Base-by-base conservation (phyloP, 2,329 filamentous ascomycete species). In the Exophiala oligosperma region DNA sequence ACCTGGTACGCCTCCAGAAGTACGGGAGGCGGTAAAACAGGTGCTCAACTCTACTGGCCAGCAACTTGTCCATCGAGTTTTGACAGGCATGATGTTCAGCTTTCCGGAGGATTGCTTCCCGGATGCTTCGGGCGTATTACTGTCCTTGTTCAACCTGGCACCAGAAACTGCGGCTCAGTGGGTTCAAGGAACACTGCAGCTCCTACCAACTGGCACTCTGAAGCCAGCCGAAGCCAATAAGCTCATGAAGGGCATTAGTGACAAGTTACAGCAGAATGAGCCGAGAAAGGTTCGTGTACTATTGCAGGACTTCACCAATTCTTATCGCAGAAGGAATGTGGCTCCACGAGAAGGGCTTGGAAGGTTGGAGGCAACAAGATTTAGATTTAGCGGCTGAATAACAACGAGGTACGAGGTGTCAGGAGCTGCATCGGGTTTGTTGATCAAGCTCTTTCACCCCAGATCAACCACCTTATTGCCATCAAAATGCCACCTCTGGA, bases 31-130 rank as follows among this genome's bases (percentile, higher is more conserved):
- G 6, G 88, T 97, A 58, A 90, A 88, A 72, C 81, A 84, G 60
- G 81, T 97, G 52, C 77, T 96, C 24, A 64, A 81, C 1, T 77
- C 80, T 1, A 86, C 92, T 63, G 92, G 94, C 38, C 87, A 91
- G 68, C 78, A 85, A 56, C 80, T 99, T 28, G 87, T 94, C 6
- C 93, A 96, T 74, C 89, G 92, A 63, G 87, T 96, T 57, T 82
- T 99, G 77, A 94, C 92, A 1, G 94, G 94, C 60, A 96, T 99
- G 92, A 97, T 99, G 93, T 97, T 97, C 72, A 95, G 89, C 0
- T 99, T 99, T 76, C 95, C 94, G 0, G 85, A 90, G 44, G 94
- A 97, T 73, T 97, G 92, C 76, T 96, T 97, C 70, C 88, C 92
- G 0, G 94, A 99, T 71, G 92, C 92, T 14, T 96, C 91, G 49